Evolutionary conservation across 202 grass and related monocot species (phyloP).

Genomic region (Schoenoplectus tabernaemontani): DNA sequence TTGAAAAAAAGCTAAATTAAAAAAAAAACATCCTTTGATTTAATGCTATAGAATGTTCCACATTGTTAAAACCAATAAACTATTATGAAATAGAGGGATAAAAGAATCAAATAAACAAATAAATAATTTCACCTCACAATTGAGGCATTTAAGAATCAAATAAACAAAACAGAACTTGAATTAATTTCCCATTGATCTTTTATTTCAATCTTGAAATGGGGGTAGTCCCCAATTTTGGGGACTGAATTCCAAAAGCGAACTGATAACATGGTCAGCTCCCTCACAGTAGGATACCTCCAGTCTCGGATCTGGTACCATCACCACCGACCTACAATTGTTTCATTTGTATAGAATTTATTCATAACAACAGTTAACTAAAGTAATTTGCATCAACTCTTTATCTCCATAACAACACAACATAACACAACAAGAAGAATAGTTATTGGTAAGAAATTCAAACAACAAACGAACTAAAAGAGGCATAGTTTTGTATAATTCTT

Average conservation of each 20-base stretch:
- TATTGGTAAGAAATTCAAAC: too few relatives aligned
- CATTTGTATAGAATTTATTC: not conserved
- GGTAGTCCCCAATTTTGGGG: conserved; percentile 36
- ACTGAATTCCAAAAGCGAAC: conserved; percentile 32
- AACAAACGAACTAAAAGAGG: too few relatives aligned
- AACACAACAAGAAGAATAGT: too few relatives aligned
- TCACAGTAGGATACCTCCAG: conserved; percentile 25
- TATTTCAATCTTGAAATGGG: conserved; percentile 20
- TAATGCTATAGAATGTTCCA: not conserved
- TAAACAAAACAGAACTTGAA: not conserved
- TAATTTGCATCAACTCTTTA: too few relatives aligned
- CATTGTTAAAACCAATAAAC: not conserved
- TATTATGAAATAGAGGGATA: not conserved
- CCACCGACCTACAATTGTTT: conserved; percentile 24
- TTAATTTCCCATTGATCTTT: not conserved
- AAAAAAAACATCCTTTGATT: not conserved
- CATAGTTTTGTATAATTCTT: not conserved
- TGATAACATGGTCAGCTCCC: conserved; percentile 39
- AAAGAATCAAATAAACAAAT: too few relatives aligned
- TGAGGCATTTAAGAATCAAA: not conserved
- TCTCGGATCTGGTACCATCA: conserved; percentile 41
- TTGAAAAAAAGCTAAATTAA: not conserved
- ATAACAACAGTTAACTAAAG: too few relatives aligned
- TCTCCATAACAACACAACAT: too few relatives aligned
- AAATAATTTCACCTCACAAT: not conserved